A percentile compares a stretch with the other conserved stretches of the same genome.
Conservation (phyloP, 768 basidiomycete genomes). For the Floccularia luteovirens region DNA sequence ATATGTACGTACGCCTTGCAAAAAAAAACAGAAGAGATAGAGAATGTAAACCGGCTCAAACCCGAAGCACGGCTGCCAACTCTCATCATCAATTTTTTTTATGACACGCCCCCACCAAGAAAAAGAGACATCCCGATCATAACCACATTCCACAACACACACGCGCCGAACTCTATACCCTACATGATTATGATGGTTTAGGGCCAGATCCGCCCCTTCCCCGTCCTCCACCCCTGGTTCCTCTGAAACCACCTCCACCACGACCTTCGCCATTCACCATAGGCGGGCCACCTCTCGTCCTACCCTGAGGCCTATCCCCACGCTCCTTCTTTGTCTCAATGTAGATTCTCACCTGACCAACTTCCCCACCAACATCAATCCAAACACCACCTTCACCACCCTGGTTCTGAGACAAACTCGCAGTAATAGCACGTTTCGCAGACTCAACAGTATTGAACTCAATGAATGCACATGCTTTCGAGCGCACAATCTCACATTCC, state of each 20-base stretch:
- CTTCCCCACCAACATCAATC: constrained; percentile 57
- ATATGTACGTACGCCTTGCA: no score
- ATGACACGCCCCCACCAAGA: no score
- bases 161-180: background rate
- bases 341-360: constrained; percentile 45
- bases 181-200: background rate
- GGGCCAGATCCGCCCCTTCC: constrained; percentile 19
- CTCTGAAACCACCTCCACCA: constrained; percentile 26
- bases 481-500: constrained; percentile 82
- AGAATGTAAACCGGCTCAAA: no score
- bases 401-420: constrained; percentile 52
- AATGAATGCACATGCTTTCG: constrained; percentile 90
- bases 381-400: constrained; percentile 91
- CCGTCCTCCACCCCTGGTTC: constrained; percentile 20
- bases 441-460: constrained; percentile 75
- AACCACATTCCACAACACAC: background rate
- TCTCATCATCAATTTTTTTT: no score
- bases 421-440: constrained; percentile 80
- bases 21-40: no score
- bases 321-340: constrained; percentile 93
- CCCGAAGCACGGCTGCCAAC: no score
- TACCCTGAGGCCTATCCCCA: constrained; percentile 62
- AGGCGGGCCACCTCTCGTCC: constrained; percentile 58
- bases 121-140: no score
- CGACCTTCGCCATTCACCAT: constrained; percentile 41